These are phyloP conservation scores for Metschnikowia continentalis DNA, from an alignment of 805 yeast genomes.

Conservation along the genomic window DNA sequence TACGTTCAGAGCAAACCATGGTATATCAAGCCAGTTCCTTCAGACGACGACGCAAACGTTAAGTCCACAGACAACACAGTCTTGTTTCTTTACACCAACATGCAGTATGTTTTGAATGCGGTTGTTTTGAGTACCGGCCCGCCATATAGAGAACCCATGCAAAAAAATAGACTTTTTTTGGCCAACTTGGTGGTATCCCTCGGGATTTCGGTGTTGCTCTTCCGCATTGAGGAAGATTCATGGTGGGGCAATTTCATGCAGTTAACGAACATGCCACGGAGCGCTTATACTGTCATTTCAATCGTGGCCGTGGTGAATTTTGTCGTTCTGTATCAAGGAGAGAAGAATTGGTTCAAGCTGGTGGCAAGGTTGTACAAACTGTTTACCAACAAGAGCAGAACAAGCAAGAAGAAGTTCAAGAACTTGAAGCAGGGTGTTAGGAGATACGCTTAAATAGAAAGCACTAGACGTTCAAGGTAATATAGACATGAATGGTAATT, in stretches of 20 bases:
- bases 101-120: slow-evolving; percentile 85
- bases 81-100: slow-evolving; percentile 73
- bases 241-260: slow-evolving; percentile 69
- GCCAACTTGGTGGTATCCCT: slow-evolving; percentile 51
- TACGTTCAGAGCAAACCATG: slow-evolving; percentile 56
- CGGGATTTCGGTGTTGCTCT: slow-evolving; percentile 47
- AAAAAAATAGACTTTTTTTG: slow-evolving; percentile 67
- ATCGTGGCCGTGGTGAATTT: slow-evolving; percentile 48
- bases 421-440: slow-evolving; percentile 12
- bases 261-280: slow-evolving; percentile 53
- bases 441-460: background rate
- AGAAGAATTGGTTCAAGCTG: slow-evolving; percentile 38
- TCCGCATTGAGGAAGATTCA: slow-evolving; percentile 50
- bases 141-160: slow-evolving; percentile 81
- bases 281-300: slow-evolving; percentile 51
- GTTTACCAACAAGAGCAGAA: slow-evolving; percentile 21
- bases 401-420: slow-evolving; percentile 34
- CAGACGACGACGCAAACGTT: slow-evolving; percentile 67
- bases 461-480: too few species aligned
- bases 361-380: slow-evolving; percentile 40
- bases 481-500: background rate
- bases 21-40: slow-evolving; percentile 80
- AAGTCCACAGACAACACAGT: slow-evolving; percentile 87
- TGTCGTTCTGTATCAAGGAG: slow-evolving; percentile 42
- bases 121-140: slow-evolving; percentile 85